Evolutionary conservation across 108 stramenopile species (phyloP), one percentile per base, ranked within the genome.

Genomic region (Fragilariopsis cylindrus): DNA sequence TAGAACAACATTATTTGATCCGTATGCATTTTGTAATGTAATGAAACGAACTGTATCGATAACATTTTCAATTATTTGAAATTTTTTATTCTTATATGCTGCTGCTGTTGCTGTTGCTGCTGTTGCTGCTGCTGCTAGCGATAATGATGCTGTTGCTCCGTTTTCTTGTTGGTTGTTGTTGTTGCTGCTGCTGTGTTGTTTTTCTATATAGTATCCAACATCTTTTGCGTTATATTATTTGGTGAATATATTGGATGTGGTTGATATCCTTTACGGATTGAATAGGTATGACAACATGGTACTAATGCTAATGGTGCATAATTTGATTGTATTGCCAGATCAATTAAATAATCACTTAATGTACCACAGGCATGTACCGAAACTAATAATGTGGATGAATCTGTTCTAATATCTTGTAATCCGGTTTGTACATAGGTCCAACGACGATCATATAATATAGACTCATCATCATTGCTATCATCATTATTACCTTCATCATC

Each of bases 401-500:
- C 82, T 3, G 83, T 77, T 5, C 81, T 54, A 7, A 87, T 48
- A 19, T 79, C 77, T 48, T 84, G 78, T 41, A 87, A 47, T 50
- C 73, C 63, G 13, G 74, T 82, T 73, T 90, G 85, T 16, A 90
- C 87, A 63, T 78, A 90, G 57, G 85, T 78, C 75, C 83, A 87
- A 60, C 71, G 69, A 3, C 66, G 71, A 57, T 77, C 49, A 12
- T 87, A 56, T 5, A 63, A 44, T 6, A 44, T 11, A 5, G 62
- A 41, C 15, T 63, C 62, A n/a, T 4, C 62, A 45, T 43, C 43
- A 15, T 11, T 2, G 13, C 3, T n/a, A 16, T 63, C 13, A n/a
- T 63, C 43, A 0, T 45, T 11, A 44, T 45, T 44, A 5, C 11
- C 9, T 7, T 8, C 39, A 30, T 43, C 40, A 0, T 41, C 6